Percentiles rank a stretch among this genome's conserved stretches.
These are phyloP conservation scores for Plasmodium reichenowi DNA, from an alignment of 169 alveolate species.

Conservation along the genomic window DNA sequence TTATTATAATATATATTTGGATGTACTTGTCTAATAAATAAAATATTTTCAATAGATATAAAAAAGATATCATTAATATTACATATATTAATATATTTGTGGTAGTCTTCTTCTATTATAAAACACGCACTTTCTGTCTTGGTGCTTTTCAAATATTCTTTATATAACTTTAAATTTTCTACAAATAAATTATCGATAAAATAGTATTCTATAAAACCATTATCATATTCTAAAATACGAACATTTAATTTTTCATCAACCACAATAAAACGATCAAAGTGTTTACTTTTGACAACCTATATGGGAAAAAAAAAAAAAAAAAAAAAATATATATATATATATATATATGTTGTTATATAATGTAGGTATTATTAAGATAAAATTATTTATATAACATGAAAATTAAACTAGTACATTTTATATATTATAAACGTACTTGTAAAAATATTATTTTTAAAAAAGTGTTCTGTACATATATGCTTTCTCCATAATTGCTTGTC, in stretches of 20 bases:
- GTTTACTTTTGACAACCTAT: conserved; percentile 20
- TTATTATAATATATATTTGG: background rate
- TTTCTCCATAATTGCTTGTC: conserved; percentile 32
- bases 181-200: conserved; percentile 42
- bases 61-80: conserved; percentile 5
- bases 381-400: background rate
- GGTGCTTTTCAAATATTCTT: background rate
- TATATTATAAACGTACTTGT: conserved; percentile 19
- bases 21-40: conserved; percentile 19
- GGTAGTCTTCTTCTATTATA: conserved; percentile 4
- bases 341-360: background rate
- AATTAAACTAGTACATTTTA: background rate
- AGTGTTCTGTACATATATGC: conserved; percentile 44
- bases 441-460: conserved; percentile 44
- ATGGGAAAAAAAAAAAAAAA: background rate
- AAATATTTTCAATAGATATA: conserved; percentile 44
- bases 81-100: conserved; percentile 30
- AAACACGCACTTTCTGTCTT: background rate
- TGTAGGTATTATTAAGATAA: background rate
- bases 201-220: conserved; percentile 26
- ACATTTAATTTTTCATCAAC: conserved; percentile 63
- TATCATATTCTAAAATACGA: conserved; percentile 33
- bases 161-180: conserved; percentile 16
- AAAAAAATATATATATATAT: background rate
- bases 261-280: conserved; percentile 24